Conservation (phyloP, 805 yeast species). For the Saturnispora saitoi region DNA sequence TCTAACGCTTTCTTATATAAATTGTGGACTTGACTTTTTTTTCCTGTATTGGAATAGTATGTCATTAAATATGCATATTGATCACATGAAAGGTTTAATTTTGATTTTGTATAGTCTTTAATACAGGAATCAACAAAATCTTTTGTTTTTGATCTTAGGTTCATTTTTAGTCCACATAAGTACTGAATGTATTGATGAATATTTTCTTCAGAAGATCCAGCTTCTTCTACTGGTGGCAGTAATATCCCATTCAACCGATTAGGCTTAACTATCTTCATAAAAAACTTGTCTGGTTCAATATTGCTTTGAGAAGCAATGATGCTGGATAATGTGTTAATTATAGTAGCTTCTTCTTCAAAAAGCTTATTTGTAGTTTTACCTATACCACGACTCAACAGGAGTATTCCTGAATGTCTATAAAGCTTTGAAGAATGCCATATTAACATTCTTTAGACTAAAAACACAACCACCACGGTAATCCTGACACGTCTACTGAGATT, state of each 20-base stretch:
- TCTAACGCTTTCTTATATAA: not conserved
- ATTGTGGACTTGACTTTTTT: not conserved
- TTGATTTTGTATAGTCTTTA: not conserved
- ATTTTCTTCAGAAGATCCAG: not conserved
- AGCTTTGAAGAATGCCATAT: not conserved
- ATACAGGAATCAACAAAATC: not conserved
- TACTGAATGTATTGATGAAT: not conserved
- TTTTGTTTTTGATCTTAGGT: not conserved
- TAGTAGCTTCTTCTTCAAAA: not conserved
- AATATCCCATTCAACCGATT: not conserved
- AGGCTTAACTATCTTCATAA: not conserved
- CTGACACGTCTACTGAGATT: not conserved
- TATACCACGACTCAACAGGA: not conserved
- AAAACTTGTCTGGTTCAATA: not conserved
- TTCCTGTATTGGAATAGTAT: not conserved
- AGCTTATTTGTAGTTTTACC: not conserved
- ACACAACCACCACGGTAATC: not conserved
- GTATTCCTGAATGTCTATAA: not conserved
- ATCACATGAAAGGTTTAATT: not conserved
- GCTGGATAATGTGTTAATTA: not conserved
- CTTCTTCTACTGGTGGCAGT: not conserved
- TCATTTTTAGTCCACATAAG: not conserved
- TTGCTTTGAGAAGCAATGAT: not conserved
- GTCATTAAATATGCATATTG: not conserved
- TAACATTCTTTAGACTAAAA: not conserved